Base-by-base conservation (phyloP, 441 rosid genomes). In the Croton setiger region DNA sequence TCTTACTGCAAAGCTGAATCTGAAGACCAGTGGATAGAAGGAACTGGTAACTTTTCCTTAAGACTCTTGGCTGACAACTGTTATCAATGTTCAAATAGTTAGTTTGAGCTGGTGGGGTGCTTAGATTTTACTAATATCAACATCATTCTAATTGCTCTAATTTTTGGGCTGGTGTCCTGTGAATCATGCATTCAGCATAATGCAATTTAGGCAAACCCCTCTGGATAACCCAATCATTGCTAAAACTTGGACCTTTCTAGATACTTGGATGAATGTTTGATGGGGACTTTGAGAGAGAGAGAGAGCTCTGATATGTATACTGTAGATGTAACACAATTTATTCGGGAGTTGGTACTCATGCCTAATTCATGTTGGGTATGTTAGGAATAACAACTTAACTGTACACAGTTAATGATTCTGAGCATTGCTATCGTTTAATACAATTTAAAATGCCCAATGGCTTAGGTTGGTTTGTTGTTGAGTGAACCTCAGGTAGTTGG, bases 1-100 rank as follows among this genome's bases (percentile, higher is more conserved):
- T 95, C 99, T 51, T 92, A 92, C 80, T 92, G 98, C 91, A 92
- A 92, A 80, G 97, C 93, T 60, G 93, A 90, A 70, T 74, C 90
- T 58, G 91, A 88, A 4, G 96, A 85, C 58, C 90, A 81, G 41
- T 90, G 86, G 85, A 73, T 82, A 43, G 93, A 88, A 79, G 97
- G 93, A 76, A 86, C 70, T 70, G 93, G 99, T 94, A 83, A 83
- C 15, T 69, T 45, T 69, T 60, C 35, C 74, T 18, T 31, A 43
- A 27, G 43, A 65, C 60, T 76, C 65, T 73, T 20, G 27, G n/a
- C 15, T 64, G 20, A 48, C 23, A 31, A 53, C 21, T 72, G 27
- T 12, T 49, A 23, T 20, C 10, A 10, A 62, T 55, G 63, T 58
- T 49, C 37, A 21, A 2, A 65, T 15, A 17, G 33, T 60, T 48